Evolutionary conservation across 169 alveolate species (phyloP), one percentile per base, ranked within the genome.

Genomic region (Plasmodium falciparum): DNA sequence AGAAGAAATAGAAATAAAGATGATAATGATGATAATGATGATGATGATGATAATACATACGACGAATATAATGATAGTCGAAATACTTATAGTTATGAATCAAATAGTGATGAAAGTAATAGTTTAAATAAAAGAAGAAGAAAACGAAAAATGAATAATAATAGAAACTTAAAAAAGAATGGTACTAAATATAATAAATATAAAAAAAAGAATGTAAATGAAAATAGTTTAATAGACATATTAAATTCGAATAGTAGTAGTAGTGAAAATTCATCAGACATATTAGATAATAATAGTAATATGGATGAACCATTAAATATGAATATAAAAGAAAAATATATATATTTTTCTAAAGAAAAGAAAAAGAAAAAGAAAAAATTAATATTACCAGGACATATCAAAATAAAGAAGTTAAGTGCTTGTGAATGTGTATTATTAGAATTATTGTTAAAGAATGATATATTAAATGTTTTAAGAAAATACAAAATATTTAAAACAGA

Each of bases 371-470:
- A 83, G 47, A 83, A 54, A 39, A 83, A 83, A 69, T 12, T 83
- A 2, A 43, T 52, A 17, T 49, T 83, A 29, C 91, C 91, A 7
- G 9, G 85, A 3, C 91, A 83, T 49, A 83, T 83, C 11, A 83
- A 73, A 29, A 49, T 83, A 56, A 83, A 83, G 26, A 83, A 83
- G 45, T 49, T 83, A 17, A 83, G 74, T 58, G 83, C 73, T 29
- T 83, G 91, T 17, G 91, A 83, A 72, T 83, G 91, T 61, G 70
- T 83, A 15, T 15, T 83, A 54, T 26, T 83, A 47, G 91, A 83
- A 22, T 49, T 83, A 2, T 69, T 69, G 12, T 29, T 83, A 70
- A 83, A 83, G 47, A 70, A 50, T 1, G 62, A 83, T 72, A 70
- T 83, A 12, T 50, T 83, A 33, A 83, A 22, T 62, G 91, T 83